phyloP scores from a whole-genome alignment of 345 rosid genomes.

The Gossypium australe region DNA sequence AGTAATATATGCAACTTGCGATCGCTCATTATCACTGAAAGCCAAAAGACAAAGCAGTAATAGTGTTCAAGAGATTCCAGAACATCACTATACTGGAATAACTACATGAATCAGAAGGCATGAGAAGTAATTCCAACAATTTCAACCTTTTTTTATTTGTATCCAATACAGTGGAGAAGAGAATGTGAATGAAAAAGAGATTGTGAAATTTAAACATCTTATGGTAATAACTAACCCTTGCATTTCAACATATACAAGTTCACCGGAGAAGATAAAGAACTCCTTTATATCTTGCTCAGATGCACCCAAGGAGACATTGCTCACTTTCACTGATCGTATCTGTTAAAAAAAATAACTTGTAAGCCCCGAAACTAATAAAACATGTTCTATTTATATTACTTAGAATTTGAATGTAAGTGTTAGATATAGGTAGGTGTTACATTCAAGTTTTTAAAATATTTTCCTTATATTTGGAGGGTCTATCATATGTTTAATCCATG shows the following conservation, averaged over 20 bases:
- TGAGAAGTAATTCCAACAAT: not conserved
- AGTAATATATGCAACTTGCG: slow-evolving; percentile 63
- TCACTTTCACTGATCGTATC: slow-evolving; percentile 67
- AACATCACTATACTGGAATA: not conserved
- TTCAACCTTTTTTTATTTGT: not conserved
- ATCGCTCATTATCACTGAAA: slow-evolving; percentile 48
- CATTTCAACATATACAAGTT: slow-evolving; percentile 63
- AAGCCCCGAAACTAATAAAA: too few relatives aligned
- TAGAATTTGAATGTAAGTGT: not conserved
- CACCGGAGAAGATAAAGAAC: slow-evolving; percentile 92
- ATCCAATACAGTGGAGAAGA: not conserved
- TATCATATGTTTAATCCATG: not conserved
- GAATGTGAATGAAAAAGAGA: too few relatives aligned
- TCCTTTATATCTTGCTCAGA: slow-evolving; percentile 72
- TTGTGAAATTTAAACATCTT: not conserved
- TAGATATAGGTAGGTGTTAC: not conserved
- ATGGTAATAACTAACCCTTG: slow-evolving; percentile 34
- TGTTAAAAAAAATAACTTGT: slow-evolving; percentile 18
- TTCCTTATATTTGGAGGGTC: not conserved
- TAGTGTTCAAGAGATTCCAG: not conserved
- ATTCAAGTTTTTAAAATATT: not conserved
- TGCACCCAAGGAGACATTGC: slow-evolving; percentile 67
- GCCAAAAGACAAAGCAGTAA: not conserved
- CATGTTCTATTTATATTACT: not conserved
- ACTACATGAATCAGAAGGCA: not conserved